Evolutionary conservation across 2,329 filamentous ascomycete species (phyloP).

Genomic region (Phialocephala sp.): DNA sequence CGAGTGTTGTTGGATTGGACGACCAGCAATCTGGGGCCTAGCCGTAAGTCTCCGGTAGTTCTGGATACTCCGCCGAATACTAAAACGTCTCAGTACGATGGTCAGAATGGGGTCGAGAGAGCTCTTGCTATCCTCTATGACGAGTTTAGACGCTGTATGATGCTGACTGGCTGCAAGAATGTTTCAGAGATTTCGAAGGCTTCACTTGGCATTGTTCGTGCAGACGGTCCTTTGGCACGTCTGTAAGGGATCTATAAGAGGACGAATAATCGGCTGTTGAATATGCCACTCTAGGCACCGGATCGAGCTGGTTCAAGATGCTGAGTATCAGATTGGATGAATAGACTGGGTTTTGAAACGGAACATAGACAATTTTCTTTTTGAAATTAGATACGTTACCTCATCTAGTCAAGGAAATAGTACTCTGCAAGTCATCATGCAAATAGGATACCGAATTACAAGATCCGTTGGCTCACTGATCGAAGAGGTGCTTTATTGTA

Average conservation of each 20-base stretch:
- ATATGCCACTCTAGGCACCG: too few species aligned
- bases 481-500: too few species aligned
- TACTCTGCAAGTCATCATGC: too few species aligned
- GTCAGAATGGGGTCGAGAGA: constrained; percentile 63
- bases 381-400: too few species aligned
- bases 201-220: constrained; percentile 49
- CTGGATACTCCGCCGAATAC: not conserved
- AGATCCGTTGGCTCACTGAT: too few species aligned
- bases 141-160: constrained; percentile 31
- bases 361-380: too few species aligned
- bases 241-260: constrained; percentile 22
- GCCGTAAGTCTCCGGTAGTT: constrained; percentile 37
- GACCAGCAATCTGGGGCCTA: constrained; percentile 65
- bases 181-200: constrained; percentile 26
- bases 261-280: too few species aligned
- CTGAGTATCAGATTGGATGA: too few species aligned
- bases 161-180: constrained; percentile 26
- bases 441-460: too few species aligned
- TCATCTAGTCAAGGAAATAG: too few species aligned
- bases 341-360: too few species aligned
- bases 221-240: constrained; percentile 52
- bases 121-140: constrained; percentile 52
- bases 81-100: constrained; percentile 51
- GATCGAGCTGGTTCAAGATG: too few species aligned
- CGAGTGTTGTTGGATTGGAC: constrained; percentile 64